Base-by-base conservation (phyloP, 73 alveolate species). In the Tetrahymena borealis region DNA sequence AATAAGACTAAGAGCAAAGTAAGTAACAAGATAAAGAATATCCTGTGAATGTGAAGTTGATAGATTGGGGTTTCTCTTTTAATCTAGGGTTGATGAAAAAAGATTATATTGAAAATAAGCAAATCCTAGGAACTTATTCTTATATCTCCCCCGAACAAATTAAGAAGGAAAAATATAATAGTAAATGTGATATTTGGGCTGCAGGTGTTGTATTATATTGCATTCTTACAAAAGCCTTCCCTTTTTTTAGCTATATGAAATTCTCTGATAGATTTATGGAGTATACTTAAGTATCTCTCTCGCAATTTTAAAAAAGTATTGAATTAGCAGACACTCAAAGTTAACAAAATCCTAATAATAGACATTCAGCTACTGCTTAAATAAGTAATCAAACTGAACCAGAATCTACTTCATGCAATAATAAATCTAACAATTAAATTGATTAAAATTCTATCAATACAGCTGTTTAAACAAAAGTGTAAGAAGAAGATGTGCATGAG, bases 121-220 rank as follows among this genome's bases (percentile, higher is more conserved):
- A 32, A 2, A 32, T 60, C 13, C 9, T 96, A 6, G 99, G 99
- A 7, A 96, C 99, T 28, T 98, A 98, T n/a, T 97, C 97, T 38
- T 97, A 97, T 40, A 96, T 97, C 97, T 94, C 98, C 8, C 99
- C 99, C 11, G 99, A 97, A 40, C 94, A 95, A 93, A 96, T 97
- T 13, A 94, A 96, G 32, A 95, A 95, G 91, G 92, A 94, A 43
- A 90, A 94, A 90, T 97, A 97, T 90, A 95, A 97, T 85, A 96
- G 95, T 39, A 97, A 97, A 95, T 94, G 97, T 39, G 99, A 97
- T 91, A 97, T 97, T 8, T 97, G 99, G 99, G 92, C 97, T 91
- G 94, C 96, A 20, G 99, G 99, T 12, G 97, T 98, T 31, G 95
- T 97, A 43, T 94, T 97, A 91, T 97, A 97, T 93, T 98, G 96